Percentiles rank a stretch among this genome's conserved stretches.
Evolutionary conservation across 2,329 filamentous ascomycete species (phyloP).

Genomic region (Verticillium nubilum): DNA sequence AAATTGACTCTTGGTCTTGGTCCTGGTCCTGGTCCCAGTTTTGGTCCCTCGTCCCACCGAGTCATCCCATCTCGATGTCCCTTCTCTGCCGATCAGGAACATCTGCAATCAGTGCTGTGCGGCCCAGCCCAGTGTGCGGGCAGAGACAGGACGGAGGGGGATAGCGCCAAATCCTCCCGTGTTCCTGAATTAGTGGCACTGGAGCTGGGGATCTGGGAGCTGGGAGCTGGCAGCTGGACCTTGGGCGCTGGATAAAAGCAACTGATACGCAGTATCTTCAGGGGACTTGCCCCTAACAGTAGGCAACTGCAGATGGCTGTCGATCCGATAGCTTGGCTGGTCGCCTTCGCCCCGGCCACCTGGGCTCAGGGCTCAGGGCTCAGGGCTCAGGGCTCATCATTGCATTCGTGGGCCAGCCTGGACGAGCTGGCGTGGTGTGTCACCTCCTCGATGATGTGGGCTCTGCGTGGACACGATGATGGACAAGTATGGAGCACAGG

Average conservation of each 20-base stretch:
- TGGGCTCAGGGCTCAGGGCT: neutral
- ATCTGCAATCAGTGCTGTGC: neutral
- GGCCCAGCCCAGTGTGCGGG: neutral
- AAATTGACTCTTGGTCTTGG: too few species aligned
- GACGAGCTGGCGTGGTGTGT: neutral
- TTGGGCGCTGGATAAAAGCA: neutral
- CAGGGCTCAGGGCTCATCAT: neutral
- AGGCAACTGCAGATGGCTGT: neutral
- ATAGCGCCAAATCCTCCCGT: neutral
- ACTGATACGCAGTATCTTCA: too few species aligned
- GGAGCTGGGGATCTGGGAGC: neutral
- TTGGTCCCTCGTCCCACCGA: neutral
- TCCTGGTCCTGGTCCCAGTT: too few species aligned
- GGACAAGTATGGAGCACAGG: neutral
- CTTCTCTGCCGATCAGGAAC: neutral
- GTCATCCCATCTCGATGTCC: neutral
- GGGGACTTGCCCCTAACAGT: neutral
- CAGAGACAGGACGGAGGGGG: neutral
- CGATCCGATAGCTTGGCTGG: neutral
- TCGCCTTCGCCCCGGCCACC: neutral
- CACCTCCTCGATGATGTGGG: neutral
- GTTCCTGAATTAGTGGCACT: neutral
- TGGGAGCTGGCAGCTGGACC: neutral
- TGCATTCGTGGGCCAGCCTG: neutral
- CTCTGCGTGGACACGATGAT: neutral